phyloP scores from a whole-genome alignment of 176 grass and related monocot species.

The Eremochloa ophiuroides region DNA sequence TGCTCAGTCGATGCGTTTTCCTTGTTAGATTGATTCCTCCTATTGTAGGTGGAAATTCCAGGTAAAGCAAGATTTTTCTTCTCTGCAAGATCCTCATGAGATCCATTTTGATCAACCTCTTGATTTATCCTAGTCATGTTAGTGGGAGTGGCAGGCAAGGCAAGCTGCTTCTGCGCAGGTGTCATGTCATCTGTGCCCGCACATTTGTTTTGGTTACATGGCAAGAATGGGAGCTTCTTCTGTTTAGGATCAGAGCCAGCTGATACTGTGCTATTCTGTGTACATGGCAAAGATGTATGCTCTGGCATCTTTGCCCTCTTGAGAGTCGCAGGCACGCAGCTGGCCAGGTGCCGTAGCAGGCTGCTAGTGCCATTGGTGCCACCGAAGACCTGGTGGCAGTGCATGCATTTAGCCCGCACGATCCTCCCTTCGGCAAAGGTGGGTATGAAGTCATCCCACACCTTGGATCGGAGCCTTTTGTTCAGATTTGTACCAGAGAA shows the following conservation, averaged over 20 bases:
- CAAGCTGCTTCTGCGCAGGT: background rate
- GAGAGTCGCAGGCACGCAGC: background rate
- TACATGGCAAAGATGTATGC: background rate
- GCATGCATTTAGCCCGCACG: background rate
- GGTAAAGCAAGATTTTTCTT: background rate
- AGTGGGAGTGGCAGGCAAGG: background rate
- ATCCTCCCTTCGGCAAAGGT: background rate
- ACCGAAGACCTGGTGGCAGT: background rate
- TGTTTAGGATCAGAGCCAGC: background rate
- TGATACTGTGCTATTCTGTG: background rate
- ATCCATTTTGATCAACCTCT: constrained; percentile 1
- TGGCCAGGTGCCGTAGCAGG: constrained; percentile 7
- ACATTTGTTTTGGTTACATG: constrained; percentile 4
- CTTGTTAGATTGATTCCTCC: background rate
- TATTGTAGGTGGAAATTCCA: background rate
- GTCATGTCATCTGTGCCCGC: background rate
- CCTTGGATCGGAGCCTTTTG: background rate
- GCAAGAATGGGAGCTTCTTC: constrained; percentile 29
- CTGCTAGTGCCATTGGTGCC: constrained; percentile 20
- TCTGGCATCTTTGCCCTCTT: background rate
- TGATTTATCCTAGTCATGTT: background rate
- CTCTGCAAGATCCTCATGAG: background rate
- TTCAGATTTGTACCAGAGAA: background rate
- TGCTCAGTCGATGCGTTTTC: constrained; percentile 2
- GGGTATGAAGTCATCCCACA: constrained; percentile 12